These are phyloP conservation scores for Prunus armeniaca DNA, from an alignment of 306 rosid species.

Conservation along the genomic window DNA sequence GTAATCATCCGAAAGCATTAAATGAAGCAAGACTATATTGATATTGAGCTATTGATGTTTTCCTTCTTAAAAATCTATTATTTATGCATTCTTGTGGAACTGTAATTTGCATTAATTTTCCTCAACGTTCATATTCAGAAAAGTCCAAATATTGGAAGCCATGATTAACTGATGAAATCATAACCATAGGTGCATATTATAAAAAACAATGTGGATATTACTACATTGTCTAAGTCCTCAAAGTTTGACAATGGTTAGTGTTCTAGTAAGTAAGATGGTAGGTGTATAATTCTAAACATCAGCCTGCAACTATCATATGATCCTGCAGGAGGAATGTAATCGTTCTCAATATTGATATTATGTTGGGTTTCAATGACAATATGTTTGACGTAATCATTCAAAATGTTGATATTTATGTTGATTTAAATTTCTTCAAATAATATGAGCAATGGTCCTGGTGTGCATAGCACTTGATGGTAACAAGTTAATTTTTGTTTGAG, in stretches of 20 bases:
- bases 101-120: neutral
- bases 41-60: neutral
- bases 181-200: neutral
- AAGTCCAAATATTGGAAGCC: neutral
- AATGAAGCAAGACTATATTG: neutral
- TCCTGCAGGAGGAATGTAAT: too few species aligned
- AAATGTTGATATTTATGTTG: neutral
- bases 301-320: too few species aligned
- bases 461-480: constrained; percentile 12
- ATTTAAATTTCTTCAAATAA: neutral
- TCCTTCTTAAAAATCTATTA: neutral
- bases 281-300: neutral
- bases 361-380: neutral
- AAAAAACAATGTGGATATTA: neutral
- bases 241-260: neutral
- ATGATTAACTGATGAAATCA: neutral
- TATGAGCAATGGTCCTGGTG: neutral
- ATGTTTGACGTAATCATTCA: neutral
- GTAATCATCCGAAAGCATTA: neutral
- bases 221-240: neutral
- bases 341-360: neutral
- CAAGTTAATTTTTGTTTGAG: constrained; percentile 22
- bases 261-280: neutral
- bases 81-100: neutral
- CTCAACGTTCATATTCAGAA: neutral